These are phyloP conservation scores for Teratosphaeriaceae sp. DNA, from an alignment of 2,329 filamentous ascomycete genomes.

Conservation along the genomic window DNA sequence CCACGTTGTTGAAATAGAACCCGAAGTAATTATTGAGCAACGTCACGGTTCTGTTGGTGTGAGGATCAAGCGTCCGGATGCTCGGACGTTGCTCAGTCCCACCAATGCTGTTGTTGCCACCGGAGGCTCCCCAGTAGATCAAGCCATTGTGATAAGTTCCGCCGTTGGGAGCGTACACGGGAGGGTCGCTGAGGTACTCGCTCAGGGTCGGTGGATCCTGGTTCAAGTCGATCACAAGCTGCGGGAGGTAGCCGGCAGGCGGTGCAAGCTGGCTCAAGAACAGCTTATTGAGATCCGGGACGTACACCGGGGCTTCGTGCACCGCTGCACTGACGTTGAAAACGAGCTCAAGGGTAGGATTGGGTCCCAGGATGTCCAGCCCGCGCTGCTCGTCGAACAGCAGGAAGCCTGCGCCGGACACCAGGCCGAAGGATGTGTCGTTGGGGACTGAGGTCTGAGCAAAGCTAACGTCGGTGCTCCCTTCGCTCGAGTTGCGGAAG, in stretches of 20 bases:
- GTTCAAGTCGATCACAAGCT: constrained; percentile 36
- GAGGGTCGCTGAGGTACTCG: constrained; percentile 35
- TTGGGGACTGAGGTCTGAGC: constrained; percentile 29
- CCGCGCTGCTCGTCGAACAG: constrained; percentile 34
- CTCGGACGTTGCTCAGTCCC: constrained; percentile 35
- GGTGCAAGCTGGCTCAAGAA: constrained; percentile 34
- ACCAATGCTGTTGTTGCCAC: constrained; percentile 32
- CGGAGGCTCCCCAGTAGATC: constrained; percentile 34
- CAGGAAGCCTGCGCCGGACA: constrained; percentile 32
- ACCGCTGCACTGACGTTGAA: constrained; percentile 33
- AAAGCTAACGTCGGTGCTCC: constrained; percentile 13
- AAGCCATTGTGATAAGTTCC: constrained; percentile 35
- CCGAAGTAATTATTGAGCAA: constrained; percentile 44
- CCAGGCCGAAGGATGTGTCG: constrained; percentile 26
- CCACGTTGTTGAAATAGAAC: constrained; percentile 38
- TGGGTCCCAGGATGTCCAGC: constrained; percentile 31
- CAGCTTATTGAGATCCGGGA: constrained; percentile 35
- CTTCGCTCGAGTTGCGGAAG: constrained; percentile 26
- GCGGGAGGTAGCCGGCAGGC: constrained; percentile 31
- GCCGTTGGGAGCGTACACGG: constrained; percentile 40
- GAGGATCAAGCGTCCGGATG: constrained; percentile 39
- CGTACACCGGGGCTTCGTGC: constrained; percentile 39
- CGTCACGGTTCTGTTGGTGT: constrained; percentile 35
- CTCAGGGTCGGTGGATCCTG: constrained; percentile 34
- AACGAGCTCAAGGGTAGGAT: constrained; percentile 32